Percentiles rank a stretch among this genome's conserved stretches.
These are phyloP conservation scores for Tulasnella sp. DNA, from an alignment of 768 basidiomycete genomes.

Conservation along the genomic window DNA sequence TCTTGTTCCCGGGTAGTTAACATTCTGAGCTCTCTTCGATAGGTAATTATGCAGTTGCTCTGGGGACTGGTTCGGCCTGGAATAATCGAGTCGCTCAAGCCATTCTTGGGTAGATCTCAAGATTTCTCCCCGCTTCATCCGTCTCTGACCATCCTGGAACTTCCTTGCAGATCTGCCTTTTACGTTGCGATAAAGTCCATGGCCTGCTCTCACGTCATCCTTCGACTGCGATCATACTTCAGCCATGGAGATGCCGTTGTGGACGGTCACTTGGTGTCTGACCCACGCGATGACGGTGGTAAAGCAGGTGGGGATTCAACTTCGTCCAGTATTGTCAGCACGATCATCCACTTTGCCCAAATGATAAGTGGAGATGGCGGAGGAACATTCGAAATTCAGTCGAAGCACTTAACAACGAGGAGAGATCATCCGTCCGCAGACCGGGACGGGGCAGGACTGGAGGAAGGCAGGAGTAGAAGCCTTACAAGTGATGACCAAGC, in stretches of 20 bases:
- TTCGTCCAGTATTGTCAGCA: not conserved
- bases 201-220: not conserved
- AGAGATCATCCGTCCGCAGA: not conserved
- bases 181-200: not conserved
- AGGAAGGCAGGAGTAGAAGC: not conserved
- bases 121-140: not conserved
- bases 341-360: not conserved
- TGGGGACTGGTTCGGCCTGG: not conserved
- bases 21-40: not conserved
- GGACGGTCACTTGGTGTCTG: not conserved
- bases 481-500: not conserved
- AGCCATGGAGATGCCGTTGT: constrained; percentile 2
- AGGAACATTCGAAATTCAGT: not conserved
- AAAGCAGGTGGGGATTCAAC: not conserved
- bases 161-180: not conserved
- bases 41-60: not conserved
- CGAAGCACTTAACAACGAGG: not conserved
- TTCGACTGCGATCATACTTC: not conserved
- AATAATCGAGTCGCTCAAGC: not conserved
- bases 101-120: not conserved
- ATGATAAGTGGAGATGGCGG: not conserved
- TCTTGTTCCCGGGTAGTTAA: not conserved
- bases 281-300: not conserved
- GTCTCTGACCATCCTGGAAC: not conserved
- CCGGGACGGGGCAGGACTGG: not conserved